These are phyloP conservation scores for Ogataea pignaliae DNA, from an alignment of 805 yeast species.

Conservation along the genomic window DNA sequence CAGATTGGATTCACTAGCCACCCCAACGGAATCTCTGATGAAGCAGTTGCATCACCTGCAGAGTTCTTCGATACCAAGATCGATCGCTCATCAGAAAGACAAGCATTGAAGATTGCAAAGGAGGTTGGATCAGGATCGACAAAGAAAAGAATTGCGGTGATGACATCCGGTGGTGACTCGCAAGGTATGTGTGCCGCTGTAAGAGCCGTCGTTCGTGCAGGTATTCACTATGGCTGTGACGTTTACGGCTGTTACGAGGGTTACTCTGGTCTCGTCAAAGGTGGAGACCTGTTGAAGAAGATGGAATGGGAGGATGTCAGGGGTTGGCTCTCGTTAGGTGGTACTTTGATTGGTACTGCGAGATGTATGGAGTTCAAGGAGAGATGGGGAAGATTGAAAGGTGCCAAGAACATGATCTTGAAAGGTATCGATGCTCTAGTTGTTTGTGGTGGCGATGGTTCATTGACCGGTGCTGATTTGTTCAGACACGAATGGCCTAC, in stretches of 20 bases:
- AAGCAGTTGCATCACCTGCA: conserved; percentile 4
- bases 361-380: conserved; percentile 65
- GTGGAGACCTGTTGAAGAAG: conserved; percentile 70
- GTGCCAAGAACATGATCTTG: conserved; percentile 59
- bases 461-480: conserved; percentile 76
- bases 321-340: conserved; percentile 90
- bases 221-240: conserved; percentile 82
- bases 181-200: conserved; percentile 99
- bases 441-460: conserved; percentile 84
- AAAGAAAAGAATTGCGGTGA: conserved; percentile 65
- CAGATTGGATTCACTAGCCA: conserved; percentile 50
- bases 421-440: conserved; percentile 75
- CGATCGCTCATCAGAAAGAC: neutral
- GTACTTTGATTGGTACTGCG: conserved; percentile 94
- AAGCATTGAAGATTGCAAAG: neutral
- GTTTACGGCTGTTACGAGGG: conserved; percentile 93
- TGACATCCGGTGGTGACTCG: conserved; percentile 99
- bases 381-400: conserved; percentile 58
- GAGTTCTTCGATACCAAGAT: conserved; percentile 6
- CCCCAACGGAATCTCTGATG: conserved; percentile 33
- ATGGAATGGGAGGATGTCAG: conserved; percentile 94
- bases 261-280: conserved; percentile 85
- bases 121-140: conserved; percentile 4
- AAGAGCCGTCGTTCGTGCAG: conserved; percentile 91
- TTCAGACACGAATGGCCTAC: conserved; percentile 78